Conservation (phyloP, 2,329 filamentous ascomycete genomes). For the Cytospora piceicola region DNA sequence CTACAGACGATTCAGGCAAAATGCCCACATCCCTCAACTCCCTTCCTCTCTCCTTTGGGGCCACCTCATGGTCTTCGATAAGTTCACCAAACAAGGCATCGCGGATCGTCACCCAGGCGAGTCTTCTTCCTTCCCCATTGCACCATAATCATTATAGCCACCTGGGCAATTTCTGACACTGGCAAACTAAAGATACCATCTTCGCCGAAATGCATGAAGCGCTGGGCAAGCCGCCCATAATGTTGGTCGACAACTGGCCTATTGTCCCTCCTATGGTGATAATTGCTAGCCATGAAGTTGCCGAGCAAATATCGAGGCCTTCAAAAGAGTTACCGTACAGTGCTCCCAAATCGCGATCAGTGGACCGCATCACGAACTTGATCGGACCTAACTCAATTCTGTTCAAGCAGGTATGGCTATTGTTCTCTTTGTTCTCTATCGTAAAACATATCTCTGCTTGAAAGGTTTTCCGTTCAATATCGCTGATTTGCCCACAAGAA, state of each 20-base stretch:
- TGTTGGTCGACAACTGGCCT: conserved; percentile 43
- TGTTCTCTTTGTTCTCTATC: no score
- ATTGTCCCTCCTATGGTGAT: conserved; percentile 39
- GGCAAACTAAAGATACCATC: conserved; percentile 30
- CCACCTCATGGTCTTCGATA: not conserved
- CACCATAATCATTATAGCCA: not conserved
- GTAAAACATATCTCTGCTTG: not conserved
- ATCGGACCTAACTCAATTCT: conserved; percentile 34
- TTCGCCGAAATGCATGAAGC: conserved; percentile 37
- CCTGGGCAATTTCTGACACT: not conserved
- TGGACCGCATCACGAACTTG: conserved; percentile 35
- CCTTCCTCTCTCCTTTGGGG: conserved; percentile 3
- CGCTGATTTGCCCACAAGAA: conserved; percentile 23
- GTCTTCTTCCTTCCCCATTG: not conserved
- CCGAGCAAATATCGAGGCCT: conserved; percentile 43
- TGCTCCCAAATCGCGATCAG: conserved; percentile 39
- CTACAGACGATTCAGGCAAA: not conserved
- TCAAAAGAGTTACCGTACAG: conserved; percentile 41
- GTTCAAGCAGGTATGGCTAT: conserved; percentile 21
- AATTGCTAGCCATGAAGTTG: conserved; percentile 40
- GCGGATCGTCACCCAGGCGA: not conserved
- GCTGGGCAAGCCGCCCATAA: conserved; percentile 40
- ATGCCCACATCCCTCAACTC: not conserved
- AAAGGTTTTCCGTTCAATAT: no score
- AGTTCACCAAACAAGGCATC: conserved; percentile 1